Conservation (phyloP, 192 early-diverging fungal genomes). For the Podila verticillata region DNA sequence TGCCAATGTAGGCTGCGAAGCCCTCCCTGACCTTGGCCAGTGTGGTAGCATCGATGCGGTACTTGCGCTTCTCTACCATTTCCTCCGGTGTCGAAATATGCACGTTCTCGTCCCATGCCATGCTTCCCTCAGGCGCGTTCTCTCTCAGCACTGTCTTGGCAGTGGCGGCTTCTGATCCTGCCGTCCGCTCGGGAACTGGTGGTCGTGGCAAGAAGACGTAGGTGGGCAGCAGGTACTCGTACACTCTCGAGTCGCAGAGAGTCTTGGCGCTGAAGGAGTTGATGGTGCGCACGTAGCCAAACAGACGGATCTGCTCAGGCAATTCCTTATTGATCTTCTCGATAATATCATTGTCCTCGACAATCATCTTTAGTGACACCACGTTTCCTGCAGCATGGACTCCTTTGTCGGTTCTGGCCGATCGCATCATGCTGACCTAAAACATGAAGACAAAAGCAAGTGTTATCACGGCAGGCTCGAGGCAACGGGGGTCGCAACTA, state of each 20-base stretch:
- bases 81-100: conserved; percentile 66
- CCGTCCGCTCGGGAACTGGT: conserved; percentile 8
- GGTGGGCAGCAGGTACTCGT: conserved; percentile 97
- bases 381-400: conserved; percentile 98
- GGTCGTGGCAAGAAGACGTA: conserved; percentile 77
- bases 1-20: conserved; percentile 80
- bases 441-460: not conserved
- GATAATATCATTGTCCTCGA: conserved; percentile 78
- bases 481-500: not conserved
- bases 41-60: conserved; percentile 68
- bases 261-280: conserved; percentile 92
- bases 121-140: conserved; percentile 34
- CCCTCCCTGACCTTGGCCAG: conserved; percentile 73
- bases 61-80: conserved; percentile 67
- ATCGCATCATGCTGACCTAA: conserved; percentile 85
- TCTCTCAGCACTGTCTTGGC: conserved; percentile 15
- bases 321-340: conserved; percentile 83
- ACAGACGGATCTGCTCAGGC: conserved; percentile 84
- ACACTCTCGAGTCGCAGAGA: conserved; percentile 91
- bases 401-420: conserved; percentile 98
- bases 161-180: not conserved
- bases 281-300: conserved; percentile 72
- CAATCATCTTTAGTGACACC: conserved; percentile 90
- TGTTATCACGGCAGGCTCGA: not conserved
- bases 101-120: conserved; percentile 42